Conservation (phyloP, 1,139 yeast species). For the Blastobotrys malaysiensis region DNA sequence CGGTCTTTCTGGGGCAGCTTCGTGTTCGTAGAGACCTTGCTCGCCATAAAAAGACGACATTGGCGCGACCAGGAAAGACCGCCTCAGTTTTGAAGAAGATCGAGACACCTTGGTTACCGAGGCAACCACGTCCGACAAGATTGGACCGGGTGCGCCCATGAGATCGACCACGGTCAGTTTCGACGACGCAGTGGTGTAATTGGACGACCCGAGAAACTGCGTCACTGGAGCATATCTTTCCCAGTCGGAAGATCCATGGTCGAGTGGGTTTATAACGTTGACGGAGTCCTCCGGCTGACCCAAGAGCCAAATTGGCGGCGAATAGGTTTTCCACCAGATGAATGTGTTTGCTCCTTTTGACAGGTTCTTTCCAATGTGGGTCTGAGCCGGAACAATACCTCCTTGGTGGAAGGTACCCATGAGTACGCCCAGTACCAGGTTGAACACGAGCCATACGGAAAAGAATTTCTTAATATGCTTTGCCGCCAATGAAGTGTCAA, state of each 20-base stretch:
- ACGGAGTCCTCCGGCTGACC: constrained; percentile 37
- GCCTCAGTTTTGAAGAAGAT: constrained; percentile 13
- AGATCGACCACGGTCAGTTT: constrained; percentile 41
- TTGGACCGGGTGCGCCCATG: constrained; percentile 47
- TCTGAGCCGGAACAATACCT: constrained; percentile 71
- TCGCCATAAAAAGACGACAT: constrained; percentile 29
- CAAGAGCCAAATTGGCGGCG: constrained; percentile 87
- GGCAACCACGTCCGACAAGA: constrained; percentile 26
- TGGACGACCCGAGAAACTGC: constrained; percentile 25
- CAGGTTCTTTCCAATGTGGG: constrained; percentile 34
- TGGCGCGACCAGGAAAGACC: constrained; percentile 45
- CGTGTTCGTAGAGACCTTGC: constrained; percentile 2
- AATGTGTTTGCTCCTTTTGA: constrained; percentile 20
- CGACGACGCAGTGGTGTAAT: constrained; percentile 18
- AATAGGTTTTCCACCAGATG: constrained; percentile 87
- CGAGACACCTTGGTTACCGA: constrained; percentile 14
- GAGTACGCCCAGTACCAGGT: constrained; percentile 50
- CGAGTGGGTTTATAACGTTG: constrained; percentile 22
- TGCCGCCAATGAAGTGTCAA: constrained; percentile 37
- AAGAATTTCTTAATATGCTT: constrained; percentile 29
- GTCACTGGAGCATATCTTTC: constrained; percentile 36
- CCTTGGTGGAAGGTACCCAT: constrained; percentile 89
- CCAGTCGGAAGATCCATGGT: constrained; percentile 23
- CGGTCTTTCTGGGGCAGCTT: neutral
- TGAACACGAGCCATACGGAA: constrained; percentile 60